Evolutionary conservation across 352 stramenopile genomes (phyloP).

Genomic region (Phytophthora melonis): DNA sequence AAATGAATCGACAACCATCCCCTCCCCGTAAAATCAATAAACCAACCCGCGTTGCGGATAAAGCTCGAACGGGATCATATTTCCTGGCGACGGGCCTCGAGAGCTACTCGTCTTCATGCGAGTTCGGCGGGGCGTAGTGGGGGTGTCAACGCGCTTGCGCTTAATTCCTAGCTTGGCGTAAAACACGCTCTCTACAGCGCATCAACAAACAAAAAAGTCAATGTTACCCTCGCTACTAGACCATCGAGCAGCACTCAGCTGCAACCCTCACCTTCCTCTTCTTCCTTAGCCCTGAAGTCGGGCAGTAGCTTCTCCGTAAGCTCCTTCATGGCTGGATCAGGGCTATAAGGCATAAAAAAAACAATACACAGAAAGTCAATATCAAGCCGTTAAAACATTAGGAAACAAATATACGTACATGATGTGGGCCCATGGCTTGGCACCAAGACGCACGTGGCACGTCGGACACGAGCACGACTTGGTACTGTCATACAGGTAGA

Average conservation of each 20-base stretch:
- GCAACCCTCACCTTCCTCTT: constrained; percentile 42
- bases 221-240: not conserved
- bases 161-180: constrained; percentile 67
- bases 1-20: not conserved
- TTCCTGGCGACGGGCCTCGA: constrained; percentile 39
- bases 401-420: constrained; percentile 43
- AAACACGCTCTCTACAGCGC: constrained; percentile 49
- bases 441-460: constrained; percentile 55
- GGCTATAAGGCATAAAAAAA: constrained; percentile 34
- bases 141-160: constrained; percentile 47
- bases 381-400: not conserved
- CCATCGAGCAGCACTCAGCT: not conserved
- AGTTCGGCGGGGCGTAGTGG: constrained; percentile 12
- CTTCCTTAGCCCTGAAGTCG: constrained; percentile 50
- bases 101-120: constrained; percentile 28
- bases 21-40: not conserved
- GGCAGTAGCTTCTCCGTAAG: constrained; percentile 63
- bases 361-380: not conserved
- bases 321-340: constrained; percentile 68
- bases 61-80: constrained; percentile 59
- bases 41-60: constrained; percentile 52
- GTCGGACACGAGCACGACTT: constrained; percentile 51
- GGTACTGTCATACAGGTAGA: constrained; percentile 46
- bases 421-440: constrained; percentile 61
- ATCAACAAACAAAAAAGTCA: constrained; percentile 9